phyloP scores from a whole-genome alignment of 495 filamentous ascomycete species.

The Aeminium ludgeri region DNA sequence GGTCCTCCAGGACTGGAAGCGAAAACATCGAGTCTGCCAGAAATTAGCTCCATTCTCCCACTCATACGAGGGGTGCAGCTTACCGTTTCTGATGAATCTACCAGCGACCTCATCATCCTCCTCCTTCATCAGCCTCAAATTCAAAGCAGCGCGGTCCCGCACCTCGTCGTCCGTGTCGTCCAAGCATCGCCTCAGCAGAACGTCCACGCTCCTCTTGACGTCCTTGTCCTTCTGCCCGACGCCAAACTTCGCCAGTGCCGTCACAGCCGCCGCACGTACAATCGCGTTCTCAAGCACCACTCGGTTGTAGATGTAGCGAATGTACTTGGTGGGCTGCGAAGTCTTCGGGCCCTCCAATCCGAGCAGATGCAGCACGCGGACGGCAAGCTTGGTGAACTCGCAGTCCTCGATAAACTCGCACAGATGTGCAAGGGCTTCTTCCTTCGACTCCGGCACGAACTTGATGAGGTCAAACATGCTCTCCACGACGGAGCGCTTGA shows the following conservation, averaged over 20 bases:
- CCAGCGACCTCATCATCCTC: slow-evolving; percentile 58
- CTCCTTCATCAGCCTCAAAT: slow-evolving; percentile 70
- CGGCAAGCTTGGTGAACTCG: slow-evolving; percentile 96
- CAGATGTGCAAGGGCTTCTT: slow-evolving; percentile 89
- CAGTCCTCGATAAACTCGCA: slow-evolving; percentile 99
- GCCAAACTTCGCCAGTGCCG: slow-evolving; percentile 90
- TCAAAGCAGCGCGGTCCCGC: slow-evolving; percentile 84
- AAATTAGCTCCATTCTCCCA: not conserved
- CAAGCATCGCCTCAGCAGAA: slow-evolving; percentile 80
- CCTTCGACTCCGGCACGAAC: slow-evolving; percentile 93
- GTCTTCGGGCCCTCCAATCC: slow-evolving; percentile 93
- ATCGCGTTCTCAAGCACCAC: slow-evolving; percentile 95
- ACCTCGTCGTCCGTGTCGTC: slow-evolving; percentile 98
- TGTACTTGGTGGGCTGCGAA: slow-evolving; percentile 90
- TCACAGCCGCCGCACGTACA: slow-evolving; percentile 88
- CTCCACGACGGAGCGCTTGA: slow-evolving; percentile 93
- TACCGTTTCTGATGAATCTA: slow-evolving; percentile 83
- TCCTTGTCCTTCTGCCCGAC: slow-evolving; percentile 93
- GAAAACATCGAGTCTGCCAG: slow-evolving; percentile 65
- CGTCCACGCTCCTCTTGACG: slow-evolving; percentile 85
- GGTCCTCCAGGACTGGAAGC: slow-evolving; percentile 88
- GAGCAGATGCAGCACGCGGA: slow-evolving; percentile 83
- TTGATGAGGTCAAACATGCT: slow-evolving; percentile 99
- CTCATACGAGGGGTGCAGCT: slow-evolving; percentile 11
- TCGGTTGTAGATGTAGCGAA: slow-evolving; percentile 98